These are phyloP conservation scores for Cyberlindnera samutprakarnensis DNA, from an alignment of 805 yeast species.

Conservation along the genomic window DNA sequence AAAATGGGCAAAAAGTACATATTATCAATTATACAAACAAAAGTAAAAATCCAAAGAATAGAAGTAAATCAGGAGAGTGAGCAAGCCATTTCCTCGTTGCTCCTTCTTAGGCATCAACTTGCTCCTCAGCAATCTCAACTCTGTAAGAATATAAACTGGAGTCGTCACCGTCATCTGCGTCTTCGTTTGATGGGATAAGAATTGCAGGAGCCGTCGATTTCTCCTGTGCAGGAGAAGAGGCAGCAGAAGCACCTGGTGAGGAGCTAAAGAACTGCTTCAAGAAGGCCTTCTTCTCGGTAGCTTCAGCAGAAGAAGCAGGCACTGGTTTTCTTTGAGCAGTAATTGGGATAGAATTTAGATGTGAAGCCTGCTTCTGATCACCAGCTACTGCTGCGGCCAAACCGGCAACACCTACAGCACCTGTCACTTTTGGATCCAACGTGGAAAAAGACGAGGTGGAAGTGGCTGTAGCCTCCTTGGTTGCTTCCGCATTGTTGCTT, in stretches of 20 bases:
- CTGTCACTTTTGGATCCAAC: conserved; percentile 18
- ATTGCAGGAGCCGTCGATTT: conserved; percentile 6
- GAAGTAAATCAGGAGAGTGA: too few species aligned
- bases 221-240: conserved; percentile 3
- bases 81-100: too few species aligned
- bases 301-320: conserved; percentile 1
- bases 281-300: conserved; percentile 7
- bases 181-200: conserved; percentile 5
- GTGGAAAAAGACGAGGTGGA: too few species aligned
- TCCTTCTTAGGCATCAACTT: conserved; percentile 9
- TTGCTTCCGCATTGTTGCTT: too few species aligned
- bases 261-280: conserved; percentile 7
- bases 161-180: conserved; percentile 5
- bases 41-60: too few species aligned
- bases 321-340: too few species aligned
- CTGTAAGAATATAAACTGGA: conserved; percentile 17
- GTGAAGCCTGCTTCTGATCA: too few species aligned
- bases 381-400: too few species aligned
- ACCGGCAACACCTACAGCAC: conserved; percentile 4
- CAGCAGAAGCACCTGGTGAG: conserved; percentile 4
- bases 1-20: too few species aligned
- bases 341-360: too few species aligned
- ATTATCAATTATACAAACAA: too few species aligned
- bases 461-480: too few species aligned
- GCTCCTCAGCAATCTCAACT: conserved; percentile 17